Evolutionary conservation across 305 asterid species (phyloP).

Genomic region (Solanum hybrid): DNA sequence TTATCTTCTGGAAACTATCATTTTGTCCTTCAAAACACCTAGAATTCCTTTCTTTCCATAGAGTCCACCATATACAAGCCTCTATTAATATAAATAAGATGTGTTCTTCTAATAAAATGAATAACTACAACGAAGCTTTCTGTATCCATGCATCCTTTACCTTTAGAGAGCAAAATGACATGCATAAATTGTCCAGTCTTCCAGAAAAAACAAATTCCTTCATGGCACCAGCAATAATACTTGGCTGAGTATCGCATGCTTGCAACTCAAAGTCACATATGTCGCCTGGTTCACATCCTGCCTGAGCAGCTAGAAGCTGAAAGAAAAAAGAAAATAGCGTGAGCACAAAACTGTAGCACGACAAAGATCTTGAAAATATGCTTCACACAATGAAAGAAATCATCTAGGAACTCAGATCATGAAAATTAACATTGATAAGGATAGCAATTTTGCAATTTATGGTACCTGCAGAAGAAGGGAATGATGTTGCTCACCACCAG

Average conservation of each 20-base stretch:
- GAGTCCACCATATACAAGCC: background rate
- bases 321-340: background rate
- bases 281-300: conserved; percentile 68
- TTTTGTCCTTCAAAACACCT: background rate
- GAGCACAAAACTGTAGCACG: background rate
- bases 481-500: conserved; percentile 51
- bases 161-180: conserved; percentile 91
- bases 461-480: conserved; percentile 73
- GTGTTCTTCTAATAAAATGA: background rate
- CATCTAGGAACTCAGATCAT: background rate
- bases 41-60: background rate
- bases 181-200: conserved; percentile 92
- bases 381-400: background rate
- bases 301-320: conserved; percentile 38
- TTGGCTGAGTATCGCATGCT: conserved; percentile 90
- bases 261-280: conserved; percentile 94
- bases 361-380: background rate
- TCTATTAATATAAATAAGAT: background rate
- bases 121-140: background rate
- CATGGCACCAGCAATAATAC: conserved; percentile 77
- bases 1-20: background rate
- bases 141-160: conserved; percentile 19
- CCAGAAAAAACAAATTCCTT: conserved; percentile 92
- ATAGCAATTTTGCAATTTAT: background rate
- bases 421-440: background rate